Percentiles rank a stretch among this genome's conserved stretches.
Conservation (phyloP, 2,329 filamentous ascomycete species). For the Colletotrichum lentis region DNA sequence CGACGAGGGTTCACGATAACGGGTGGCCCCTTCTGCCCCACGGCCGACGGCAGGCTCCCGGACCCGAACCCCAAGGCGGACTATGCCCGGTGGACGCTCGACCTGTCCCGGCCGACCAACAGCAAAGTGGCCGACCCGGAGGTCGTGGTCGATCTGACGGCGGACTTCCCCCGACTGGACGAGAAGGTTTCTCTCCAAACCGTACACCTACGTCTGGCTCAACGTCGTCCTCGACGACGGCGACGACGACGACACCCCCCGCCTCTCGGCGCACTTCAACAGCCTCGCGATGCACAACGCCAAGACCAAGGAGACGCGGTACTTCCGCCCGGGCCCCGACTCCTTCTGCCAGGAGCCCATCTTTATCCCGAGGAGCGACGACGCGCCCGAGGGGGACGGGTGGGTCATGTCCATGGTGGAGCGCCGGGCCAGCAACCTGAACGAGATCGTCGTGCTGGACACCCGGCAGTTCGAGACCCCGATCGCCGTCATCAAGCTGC, state of each 20-base stretch:
- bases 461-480: slow-evolving; percentile 50
- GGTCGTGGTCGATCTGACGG: slow-evolving; percentile 48
- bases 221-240: slow-evolving; percentile 53
- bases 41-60: slow-evolving; percentile 36
- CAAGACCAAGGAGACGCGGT: slow-evolving; percentile 37
- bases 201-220: slow-evolving; percentile 49
- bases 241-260: too few relatives aligned
- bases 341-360: slow-evolving; percentile 53
- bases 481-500: slow-evolving; percentile 51
- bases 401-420: slow-evolving; percentile 48
- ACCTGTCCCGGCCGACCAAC: slow-evolving; percentile 44
- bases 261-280: too few relatives aligned
- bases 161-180: slow-evolving; percentile 56
- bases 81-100: slow-evolving; percentile 53
- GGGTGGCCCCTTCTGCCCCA: slow-evolving; percentile 42
- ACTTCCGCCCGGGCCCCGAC: slow-evolving; percentile 44
- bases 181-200: slow-evolving; percentile 52
- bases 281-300: slow-evolving; percentile 28
- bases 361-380: slow-evolving; percentile 49
- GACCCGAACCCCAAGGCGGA: slow-evolving; percentile 50
- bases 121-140: slow-evolving; percentile 43
- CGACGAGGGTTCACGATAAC: slow-evolving; percentile 42
- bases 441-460: slow-evolving; percentile 53
- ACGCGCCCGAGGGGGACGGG: slow-evolving; percentile 50
- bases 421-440: slow-evolving; percentile 41